A percentile compares a stretch with the other conserved stretches of the same genome.
Conservation (phyloP, 495 filamentous ascomycete species). For the Aspergillus bridgeri region DNA sequence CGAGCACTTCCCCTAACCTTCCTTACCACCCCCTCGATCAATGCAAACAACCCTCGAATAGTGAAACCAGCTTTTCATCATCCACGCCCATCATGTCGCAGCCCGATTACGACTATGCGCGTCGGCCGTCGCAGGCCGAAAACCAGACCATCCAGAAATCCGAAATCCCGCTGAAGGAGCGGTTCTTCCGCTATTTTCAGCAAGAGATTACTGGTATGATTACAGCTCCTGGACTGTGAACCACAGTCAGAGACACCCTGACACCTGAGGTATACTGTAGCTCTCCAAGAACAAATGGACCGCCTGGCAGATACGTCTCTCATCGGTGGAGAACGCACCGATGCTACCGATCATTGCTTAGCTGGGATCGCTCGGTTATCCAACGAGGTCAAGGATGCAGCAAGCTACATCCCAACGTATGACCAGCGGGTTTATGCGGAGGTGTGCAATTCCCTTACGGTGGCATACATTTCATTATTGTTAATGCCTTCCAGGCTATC, state of each 20-base stretch:
- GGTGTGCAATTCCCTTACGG: conserved; percentile 39
- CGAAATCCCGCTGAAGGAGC: conserved; percentile 58
- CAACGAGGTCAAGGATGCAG: conserved; percentile 64
- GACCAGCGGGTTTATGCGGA: conserved; percentile 73
- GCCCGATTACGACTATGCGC: conserved; percentile 25
- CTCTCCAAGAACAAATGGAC: conserved; percentile 60
- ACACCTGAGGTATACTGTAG: conserved; percentile 31
- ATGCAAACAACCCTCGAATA: background rate
- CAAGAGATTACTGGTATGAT: conserved; percentile 62
- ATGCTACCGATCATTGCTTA: conserved; percentile 65
- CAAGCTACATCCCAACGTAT: conserved; percentile 67
- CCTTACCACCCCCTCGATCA: background rate
- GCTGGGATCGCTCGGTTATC: conserved; percentile 64
- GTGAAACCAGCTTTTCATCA: background rate
- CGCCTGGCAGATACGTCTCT: conserved; percentile 48
- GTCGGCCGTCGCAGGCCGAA: conserved; percentile 36
- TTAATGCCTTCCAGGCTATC: conserved; percentile 50
- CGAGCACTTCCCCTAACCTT: background rate
- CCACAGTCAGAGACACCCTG: conserved; percentile 15
- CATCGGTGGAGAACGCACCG: conserved; percentile 55
- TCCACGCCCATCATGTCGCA: conserved; percentile 30
- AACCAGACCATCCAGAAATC: conserved; percentile 40
- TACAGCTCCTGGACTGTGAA: conserved; percentile 12
- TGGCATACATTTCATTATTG: background rate
- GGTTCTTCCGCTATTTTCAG: conserved; percentile 78